Conservation (phyloP, 306 rosid genomes). For the Prunus kanzakura region DNA sequence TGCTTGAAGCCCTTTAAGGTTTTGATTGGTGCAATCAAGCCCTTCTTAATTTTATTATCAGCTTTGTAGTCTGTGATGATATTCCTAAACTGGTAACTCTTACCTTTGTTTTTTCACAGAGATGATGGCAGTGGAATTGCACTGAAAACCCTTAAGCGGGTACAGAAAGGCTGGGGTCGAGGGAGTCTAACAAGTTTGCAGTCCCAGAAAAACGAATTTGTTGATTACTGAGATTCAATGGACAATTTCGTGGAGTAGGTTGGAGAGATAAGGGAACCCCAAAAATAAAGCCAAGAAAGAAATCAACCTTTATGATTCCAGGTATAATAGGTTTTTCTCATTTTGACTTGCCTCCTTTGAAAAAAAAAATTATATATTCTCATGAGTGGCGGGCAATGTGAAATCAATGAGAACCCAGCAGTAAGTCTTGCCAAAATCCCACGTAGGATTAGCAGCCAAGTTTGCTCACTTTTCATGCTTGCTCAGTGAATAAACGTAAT, state of each 20-base stretch:
- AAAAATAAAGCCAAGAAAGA: background rate
- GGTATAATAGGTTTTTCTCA: constrained; percentile 1
- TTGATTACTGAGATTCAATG: constrained; percentile 49
- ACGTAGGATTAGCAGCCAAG: background rate
- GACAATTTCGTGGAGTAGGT: constrained; percentile 3
- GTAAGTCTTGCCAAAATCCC: background rate
- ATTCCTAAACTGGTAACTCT: constrained; percentile 23
- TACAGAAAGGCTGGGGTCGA: constrained; percentile 85
- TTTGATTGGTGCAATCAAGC: background rate
- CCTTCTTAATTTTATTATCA: background rate
- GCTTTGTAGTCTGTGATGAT: constrained; percentile 12
- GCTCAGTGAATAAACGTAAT: background rate
- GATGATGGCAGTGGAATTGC: constrained; percentile 70
- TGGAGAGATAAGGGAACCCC: background rate
- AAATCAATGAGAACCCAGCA: background rate
- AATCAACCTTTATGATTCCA: constrained; percentile 1
- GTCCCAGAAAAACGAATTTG: constrained; percentile 38
- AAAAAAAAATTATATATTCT: background rate
- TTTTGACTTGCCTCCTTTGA: background rate
- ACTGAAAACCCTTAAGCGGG: constrained; percentile 67
- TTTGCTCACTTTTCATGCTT: background rate
- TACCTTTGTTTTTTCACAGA: constrained; percentile 38
- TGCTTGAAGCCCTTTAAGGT: constrained; percentile 1
- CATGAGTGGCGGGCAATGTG: background rate
- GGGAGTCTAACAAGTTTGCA: constrained; percentile 49